Conservation (phyloP, 1,284 basidiomycete genomes). For the Erythrobasidium hasegawianum region DNA sequence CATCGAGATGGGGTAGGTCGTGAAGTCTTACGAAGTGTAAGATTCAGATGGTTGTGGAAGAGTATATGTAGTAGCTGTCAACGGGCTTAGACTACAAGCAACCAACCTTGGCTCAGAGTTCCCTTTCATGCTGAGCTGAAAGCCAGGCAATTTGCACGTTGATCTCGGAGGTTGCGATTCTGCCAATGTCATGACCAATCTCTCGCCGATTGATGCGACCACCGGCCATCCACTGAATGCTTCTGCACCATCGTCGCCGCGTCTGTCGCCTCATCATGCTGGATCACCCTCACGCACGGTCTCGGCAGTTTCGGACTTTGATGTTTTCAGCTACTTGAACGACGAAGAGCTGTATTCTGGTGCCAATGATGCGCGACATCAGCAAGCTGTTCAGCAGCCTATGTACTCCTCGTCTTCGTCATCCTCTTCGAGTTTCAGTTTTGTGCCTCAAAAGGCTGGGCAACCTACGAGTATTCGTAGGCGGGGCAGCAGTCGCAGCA, state of each 20-base stretch:
- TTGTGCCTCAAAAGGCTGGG: neutral
- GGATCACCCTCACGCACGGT: neutral
- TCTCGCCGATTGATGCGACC: neutral
- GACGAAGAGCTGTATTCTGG: neutral
- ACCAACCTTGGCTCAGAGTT: too few relatives aligned
- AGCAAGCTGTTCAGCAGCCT: neutral
- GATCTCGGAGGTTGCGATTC: too few relatives aligned
- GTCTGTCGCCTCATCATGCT: neutral
- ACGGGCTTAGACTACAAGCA: too few relatives aligned
- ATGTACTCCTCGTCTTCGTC: neutral
- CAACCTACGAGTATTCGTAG: too few relatives aligned
- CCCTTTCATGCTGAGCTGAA: too few relatives aligned
- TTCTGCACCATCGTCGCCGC: neutral
- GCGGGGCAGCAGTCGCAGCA: too few relatives aligned
- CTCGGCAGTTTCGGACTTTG: neutral
- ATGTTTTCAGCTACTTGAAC: neutral
- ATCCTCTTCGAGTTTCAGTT: neutral
- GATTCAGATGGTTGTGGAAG: too few relatives aligned
- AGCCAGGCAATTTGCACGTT: too few relatives aligned
- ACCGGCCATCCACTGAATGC: neutral
- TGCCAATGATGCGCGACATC: neutral
- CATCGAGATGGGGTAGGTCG: slow-evolving; percentile 3
- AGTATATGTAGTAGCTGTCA: too few relatives aligned
- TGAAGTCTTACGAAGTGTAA: neutral
- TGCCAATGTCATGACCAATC: neutral